Conservation (phyloP, 2,329 filamentous ascomycete species). For the Penicillium sp. region DNA sequence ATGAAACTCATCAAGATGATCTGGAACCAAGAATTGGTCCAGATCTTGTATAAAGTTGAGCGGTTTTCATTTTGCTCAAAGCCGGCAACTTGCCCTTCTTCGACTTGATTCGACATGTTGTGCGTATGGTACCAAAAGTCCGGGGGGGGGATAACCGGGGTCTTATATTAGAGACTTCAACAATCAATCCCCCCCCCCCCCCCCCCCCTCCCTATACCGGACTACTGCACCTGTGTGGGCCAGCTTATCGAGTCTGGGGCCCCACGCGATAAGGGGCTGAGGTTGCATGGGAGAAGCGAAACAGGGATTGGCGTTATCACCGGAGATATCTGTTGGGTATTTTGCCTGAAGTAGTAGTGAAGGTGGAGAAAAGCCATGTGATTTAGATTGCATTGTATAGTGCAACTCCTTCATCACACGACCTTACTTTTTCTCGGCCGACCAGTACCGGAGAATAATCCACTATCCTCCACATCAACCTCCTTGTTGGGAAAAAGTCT, state of each 20-base stretch:
- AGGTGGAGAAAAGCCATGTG: background rate
- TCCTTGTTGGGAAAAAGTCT: constrained; percentile 1
- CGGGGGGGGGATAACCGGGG: background rate
- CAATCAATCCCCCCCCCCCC: background rate
- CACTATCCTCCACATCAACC: constrained; percentile 6
- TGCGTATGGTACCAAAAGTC: background rate
- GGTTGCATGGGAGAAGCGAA: background rate
- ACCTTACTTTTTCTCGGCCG: background rate
- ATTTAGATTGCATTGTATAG: background rate
- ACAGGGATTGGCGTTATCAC: background rate
- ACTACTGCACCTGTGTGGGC: background rate
- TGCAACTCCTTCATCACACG: background rate
- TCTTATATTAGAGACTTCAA: background rate
- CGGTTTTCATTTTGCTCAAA: background rate
- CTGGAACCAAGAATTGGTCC: constrained; percentile 49
- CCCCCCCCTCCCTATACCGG: too few species aligned
- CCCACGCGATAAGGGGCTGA: background rate
- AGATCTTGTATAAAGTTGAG: constrained; percentile 29
- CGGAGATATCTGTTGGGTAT: background rate
- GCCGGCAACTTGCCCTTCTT: constrained; percentile 18
- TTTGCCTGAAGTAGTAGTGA: background rate
- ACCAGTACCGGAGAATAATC: background rate
- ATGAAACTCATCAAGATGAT: constrained; percentile 51
- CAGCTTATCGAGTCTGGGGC: background rate
- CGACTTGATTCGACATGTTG: constrained; percentile 9